Percentiles rank a stretch among this genome's conserved stretches.
phyloP scores from a whole-genome alignment of 495 filamentous ascomycete genomes.

The Penicillium antarcticum region DNA sequence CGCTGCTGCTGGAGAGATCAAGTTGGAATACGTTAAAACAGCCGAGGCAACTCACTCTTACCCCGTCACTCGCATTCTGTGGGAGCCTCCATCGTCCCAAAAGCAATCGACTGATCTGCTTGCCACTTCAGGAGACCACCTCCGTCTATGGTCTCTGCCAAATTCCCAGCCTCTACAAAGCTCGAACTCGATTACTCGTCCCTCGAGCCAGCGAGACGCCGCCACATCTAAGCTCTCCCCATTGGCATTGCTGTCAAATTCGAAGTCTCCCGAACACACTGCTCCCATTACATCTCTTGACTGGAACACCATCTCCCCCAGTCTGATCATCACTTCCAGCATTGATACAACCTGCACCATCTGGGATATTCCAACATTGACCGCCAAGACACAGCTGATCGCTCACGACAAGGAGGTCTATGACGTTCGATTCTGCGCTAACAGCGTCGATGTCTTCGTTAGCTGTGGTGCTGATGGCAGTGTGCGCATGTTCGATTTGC shows the following conservation, averaged over 20 bases:
- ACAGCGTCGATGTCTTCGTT: slow-evolving; percentile 95
- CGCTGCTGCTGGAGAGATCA: slow-evolving; percentile 66
- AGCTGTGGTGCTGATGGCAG: slow-evolving; percentile 97
- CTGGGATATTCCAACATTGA: slow-evolving; percentile 98
- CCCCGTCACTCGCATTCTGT: slow-evolving; percentile 91
- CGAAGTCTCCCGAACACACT: slow-evolving; percentile 96
- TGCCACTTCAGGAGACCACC: slow-evolving; percentile 94
- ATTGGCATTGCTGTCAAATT: slow-evolving; percentile 90
- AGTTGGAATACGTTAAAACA: slow-evolving; percentile 88
- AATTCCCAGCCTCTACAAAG: slow-evolving; percentile 44
- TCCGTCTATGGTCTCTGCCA: slow-evolving; percentile 90
- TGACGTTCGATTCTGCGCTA: slow-evolving; percentile 95
- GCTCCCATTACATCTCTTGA: slow-evolving; percentile 94
- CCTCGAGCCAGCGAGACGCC: slow-evolving; percentile 58
- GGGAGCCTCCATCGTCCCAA: slow-evolving; percentile 95
- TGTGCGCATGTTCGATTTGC: slow-evolving; percentile 97
- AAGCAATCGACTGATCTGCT: slow-evolving; percentile 96
- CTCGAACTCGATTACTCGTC: slow-evolving; percentile 72
- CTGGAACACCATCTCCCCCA: slow-evolving; percentile 96
- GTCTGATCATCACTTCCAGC: slow-evolving; percentile 95
- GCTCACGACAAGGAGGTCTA: slow-evolving; percentile 99
- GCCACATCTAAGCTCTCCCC: slow-evolving; percentile 86
- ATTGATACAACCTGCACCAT: slow-evolving; percentile 99
- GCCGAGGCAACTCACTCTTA: slow-evolving; percentile 98
- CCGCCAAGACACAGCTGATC: slow-evolving; percentile 97